A percentile compares a stretch with the other conserved stretches of the same genome.
These are phyloP conservation scores for Scorias spongiosa DNA, from an alignment of 2,329 filamentous ascomycete species.

Conservation along the genomic window DNA sequence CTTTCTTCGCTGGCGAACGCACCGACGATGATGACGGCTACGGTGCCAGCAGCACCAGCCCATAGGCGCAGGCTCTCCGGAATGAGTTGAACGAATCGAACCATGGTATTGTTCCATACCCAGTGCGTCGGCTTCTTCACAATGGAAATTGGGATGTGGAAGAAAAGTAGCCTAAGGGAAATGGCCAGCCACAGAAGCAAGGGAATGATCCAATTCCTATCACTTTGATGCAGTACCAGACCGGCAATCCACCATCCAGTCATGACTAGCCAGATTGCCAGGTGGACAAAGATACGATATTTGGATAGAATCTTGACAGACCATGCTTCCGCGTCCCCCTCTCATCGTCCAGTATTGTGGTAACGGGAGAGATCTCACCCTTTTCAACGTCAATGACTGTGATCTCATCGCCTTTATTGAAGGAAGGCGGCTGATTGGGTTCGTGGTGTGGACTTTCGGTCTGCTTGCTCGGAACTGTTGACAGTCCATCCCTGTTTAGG, in stretches of 20 bases:
- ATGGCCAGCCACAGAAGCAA: conserved; percentile 69
- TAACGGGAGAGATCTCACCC: background rate
- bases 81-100: conserved; percentile 43
- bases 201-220: conserved; percentile 69
- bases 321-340: conserved; percentile 18
- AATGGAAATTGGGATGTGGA: conserved; percentile 54
- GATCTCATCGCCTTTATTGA: background rate
- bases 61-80: conserved; percentile 52
- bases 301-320: conserved; percentile 28
- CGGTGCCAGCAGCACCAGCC: conserved; percentile 45
- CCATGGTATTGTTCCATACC: conserved; percentile 51
- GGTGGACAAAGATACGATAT: conserved; percentile 30
- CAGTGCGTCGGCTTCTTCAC: conserved; percentile 51
- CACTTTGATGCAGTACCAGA: conserved; percentile 54
- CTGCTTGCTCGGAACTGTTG: background rate
- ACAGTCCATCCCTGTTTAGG: too few relatives aligned
- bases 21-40: conserved; percentile 62
- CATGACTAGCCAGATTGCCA: conserved; percentile 11
- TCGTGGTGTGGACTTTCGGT: background rate
- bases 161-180: conserved; percentile 56
- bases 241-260: conserved; percentile 62
- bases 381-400: background rate
- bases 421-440: background rate
- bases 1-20: conserved; percentile 58
- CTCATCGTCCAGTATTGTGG: background rate